Percentiles rank a stretch among this genome's conserved stretches.
Evolutionary conservation across 2,329 filamentous ascomycete species (phyloP).

Genomic region (Cercospora zeina): DNA sequence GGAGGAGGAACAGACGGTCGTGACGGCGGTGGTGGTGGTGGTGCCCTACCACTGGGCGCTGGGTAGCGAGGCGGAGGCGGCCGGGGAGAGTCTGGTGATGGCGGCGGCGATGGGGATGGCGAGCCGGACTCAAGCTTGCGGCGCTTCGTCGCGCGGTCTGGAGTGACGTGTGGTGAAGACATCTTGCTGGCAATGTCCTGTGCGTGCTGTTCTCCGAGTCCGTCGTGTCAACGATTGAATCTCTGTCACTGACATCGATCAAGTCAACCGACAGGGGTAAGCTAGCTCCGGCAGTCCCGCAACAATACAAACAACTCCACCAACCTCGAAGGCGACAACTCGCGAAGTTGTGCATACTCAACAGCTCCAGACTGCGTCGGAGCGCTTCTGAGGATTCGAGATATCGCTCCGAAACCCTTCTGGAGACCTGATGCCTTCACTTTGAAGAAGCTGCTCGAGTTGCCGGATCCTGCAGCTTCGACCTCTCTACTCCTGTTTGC

Average conservation of each 20-base stretch:
- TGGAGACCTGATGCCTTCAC: not conserved
- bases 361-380: too few relatives aligned
- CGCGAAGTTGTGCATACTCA: not conserved
- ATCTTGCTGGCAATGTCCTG: not conserved
- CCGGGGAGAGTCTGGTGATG: not conserved
- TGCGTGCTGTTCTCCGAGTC: not conserved
- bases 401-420: not conserved
- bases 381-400: not conserved
- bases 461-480: not conserved
- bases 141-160: not conserved
- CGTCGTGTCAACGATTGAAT: not conserved
- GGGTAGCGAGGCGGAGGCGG: not conserved
- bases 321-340: not conserved
- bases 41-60: not conserved
- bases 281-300: not conserved
- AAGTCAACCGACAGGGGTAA: not conserved
- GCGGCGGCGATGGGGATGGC: not conserved
- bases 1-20: not conserved
- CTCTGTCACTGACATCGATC: not conserved
- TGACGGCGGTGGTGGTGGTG: not conserved
- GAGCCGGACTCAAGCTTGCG: not conserved
- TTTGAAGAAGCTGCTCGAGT: not conserved
- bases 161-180: slow-evolving; percentile 3
- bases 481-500: not conserved
- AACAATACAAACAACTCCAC: not conserved